Conservation (phyloP, 768 basidiomycete genomes). For the Termitomyces sp. region DNA sequence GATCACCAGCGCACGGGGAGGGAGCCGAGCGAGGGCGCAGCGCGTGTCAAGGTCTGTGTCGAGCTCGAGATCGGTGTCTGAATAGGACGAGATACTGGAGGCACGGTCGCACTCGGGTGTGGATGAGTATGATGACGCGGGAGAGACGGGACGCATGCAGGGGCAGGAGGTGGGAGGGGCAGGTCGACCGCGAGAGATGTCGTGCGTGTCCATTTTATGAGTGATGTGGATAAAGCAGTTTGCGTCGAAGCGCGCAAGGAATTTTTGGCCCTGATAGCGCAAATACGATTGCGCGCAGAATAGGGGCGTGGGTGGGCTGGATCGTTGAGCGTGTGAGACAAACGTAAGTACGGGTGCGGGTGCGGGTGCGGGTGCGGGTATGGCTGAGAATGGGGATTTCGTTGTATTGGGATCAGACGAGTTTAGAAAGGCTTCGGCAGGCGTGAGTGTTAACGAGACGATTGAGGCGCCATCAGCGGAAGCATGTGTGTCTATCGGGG, state of each 20-base stretch:
- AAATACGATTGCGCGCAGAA: conserved; percentile 97
- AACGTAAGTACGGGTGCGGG: not conserved
- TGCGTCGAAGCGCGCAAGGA: conserved; percentile 92
- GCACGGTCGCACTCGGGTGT: not conserved
- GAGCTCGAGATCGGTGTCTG: not conserved
- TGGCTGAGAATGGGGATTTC: not conserved
- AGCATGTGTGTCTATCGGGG: conserved; percentile 16
- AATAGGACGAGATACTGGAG: not conserved
- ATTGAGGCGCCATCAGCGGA: not conserved
- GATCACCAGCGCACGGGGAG: conserved; percentile 76
- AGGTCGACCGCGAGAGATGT: conserved; percentile 63
- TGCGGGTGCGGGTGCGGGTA: not conserved
- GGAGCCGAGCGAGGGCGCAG: conserved; percentile 60
- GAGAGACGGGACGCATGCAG: conserved; percentile 1
- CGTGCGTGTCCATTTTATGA: conserved; percentile 94
- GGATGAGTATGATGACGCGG: not conserved
- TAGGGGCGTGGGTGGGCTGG: conserved; percentile 38
- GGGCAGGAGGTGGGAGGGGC: not conserved
- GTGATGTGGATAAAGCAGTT: conserved; percentile 89
- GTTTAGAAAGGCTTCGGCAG: too few relatives aligned
- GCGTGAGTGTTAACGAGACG: not conserved
- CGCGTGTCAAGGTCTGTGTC: conserved; percentile 1
- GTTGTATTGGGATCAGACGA: not conserved
- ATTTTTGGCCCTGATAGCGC: conserved; percentile 97
- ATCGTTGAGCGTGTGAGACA: conserved; percentile 1